phyloP scores from a whole-genome alignment of 345 rosid species.

The Boechera retrofracta region DNA sequence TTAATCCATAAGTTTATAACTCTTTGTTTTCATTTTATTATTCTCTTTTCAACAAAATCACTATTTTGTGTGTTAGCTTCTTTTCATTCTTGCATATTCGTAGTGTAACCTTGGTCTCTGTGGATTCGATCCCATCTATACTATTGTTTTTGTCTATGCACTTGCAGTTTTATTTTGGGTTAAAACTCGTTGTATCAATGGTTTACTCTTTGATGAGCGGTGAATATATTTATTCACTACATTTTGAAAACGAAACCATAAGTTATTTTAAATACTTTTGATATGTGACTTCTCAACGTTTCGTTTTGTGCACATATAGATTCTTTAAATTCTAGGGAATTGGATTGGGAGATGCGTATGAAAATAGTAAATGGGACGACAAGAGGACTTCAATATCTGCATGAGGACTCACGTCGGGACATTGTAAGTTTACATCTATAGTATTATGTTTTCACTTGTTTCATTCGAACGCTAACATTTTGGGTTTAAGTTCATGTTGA shows the following conservation, averaged over 20 bases:
- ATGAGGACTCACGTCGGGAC: constrained; percentile 16
- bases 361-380: background rate
- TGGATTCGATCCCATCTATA: no score
- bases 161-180: no score
- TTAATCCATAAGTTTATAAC: no score
- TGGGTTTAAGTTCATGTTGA: background rate
- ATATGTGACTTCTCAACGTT: background rate
- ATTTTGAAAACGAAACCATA: background rate
- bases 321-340: background rate
- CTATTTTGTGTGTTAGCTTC: no score
- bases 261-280: background rate
- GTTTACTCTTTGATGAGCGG: no score
- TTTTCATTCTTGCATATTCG: no score
- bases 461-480: background rate
- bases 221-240: no score
- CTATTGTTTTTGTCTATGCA: no score
- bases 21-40: no score
- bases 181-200: no score
- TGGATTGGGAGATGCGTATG: constrained; percentile 18
- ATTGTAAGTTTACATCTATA: background rate
- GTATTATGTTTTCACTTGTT: background rate
- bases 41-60: no score
- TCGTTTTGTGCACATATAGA: background rate
- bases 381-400: constrained; percentile 23
- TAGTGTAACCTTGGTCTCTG: no score